Conservation (phyloP, 2,329 filamentous ascomycete genomes). For the Fusarium mundagurra region DNA sequence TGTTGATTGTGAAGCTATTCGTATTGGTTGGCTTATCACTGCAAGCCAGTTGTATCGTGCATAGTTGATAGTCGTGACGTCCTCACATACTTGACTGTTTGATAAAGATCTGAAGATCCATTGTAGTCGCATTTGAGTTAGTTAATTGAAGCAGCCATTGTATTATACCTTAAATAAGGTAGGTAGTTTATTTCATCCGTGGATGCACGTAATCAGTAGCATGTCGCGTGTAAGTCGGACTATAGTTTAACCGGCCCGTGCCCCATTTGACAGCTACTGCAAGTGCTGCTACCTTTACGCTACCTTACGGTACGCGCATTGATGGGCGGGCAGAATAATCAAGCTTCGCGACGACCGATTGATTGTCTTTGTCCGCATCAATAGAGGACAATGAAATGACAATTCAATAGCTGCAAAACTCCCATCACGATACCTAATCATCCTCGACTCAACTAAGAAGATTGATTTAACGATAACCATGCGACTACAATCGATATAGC, state of each 20-base stretch:
- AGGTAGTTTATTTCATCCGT: background rate
- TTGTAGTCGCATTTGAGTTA: background rate
- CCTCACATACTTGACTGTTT: no score
- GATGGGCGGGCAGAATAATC: slow-evolving; percentile 25
- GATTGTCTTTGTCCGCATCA: slow-evolving; percentile 37
- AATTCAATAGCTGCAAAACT: slow-evolving; percentile 26
- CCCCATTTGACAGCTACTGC: slow-evolving; percentile 17
- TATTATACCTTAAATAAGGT: background rate
- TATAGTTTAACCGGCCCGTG: slow-evolving; percentile 32
- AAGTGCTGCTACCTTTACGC: slow-evolving; percentile 2
- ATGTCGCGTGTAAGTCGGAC: slow-evolving; percentile 36
- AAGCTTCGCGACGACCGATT: slow-evolving; percentile 34
- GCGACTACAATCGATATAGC: slow-evolving; percentile 32
- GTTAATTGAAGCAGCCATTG: background rate
- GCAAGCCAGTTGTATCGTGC: no score
- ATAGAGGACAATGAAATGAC: slow-evolving; percentile 29
- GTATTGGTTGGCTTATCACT: background rate
- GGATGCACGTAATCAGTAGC: background rate
- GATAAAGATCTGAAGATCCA: background rate
- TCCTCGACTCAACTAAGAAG: background rate
- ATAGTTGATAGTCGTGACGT: no score
- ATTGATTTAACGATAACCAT: slow-evolving; percentile 28
- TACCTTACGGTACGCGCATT: slow-evolving; percentile 33
- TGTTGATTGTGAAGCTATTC: background rate
- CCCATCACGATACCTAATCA: background rate